Conservation (phyloP, 768 basidiomycete species). For the Pulveroboletus sp. region DNA sequence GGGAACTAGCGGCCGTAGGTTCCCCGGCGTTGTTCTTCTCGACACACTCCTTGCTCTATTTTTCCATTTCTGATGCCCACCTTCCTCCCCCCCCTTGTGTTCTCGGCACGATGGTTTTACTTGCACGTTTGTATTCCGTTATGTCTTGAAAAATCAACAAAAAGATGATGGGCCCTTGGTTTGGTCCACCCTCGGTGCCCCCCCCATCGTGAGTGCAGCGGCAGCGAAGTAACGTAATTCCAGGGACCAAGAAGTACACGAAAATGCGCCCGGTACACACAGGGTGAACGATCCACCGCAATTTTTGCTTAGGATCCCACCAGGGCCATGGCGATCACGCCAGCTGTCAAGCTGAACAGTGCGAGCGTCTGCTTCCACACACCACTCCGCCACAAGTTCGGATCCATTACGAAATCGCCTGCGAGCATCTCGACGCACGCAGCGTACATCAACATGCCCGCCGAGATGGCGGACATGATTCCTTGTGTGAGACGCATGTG, state of each 20-base stretch:
- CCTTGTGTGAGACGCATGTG: slow-evolving; percentile 60
- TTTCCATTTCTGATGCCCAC: neutral
- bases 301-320: slow-evolving; percentile 34
- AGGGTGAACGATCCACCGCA: neutral
- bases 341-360: slow-evolving; percentile 54
- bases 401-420: slow-evolving; percentile 78
- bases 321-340: slow-evolving; percentile 59
- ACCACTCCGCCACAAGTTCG: slow-evolving; percentile 38
- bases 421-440: slow-evolving; percentile 85
- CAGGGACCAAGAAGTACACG: neutral
- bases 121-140: neutral
- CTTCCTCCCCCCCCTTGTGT: neutral
- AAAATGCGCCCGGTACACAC: neutral
- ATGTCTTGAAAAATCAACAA: slow-evolving; percentile 3
- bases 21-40: neutral
- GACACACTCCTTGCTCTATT: neutral
- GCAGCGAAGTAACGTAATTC: neutral
- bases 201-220: neutral
- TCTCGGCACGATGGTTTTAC: neutral
- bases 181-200: neutral
- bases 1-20: slow-evolving; percentile 6
- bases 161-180: neutral
- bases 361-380: slow-evolving; percentile 47
- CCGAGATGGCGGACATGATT: slow-evolving; percentile 75
- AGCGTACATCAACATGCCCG: slow-evolving; percentile 81